Evolutionary conservation across 345 rosid genomes (phyloP), one percentile per base, ranked within the genome.

Genomic region (Corchorus capsularis): DNA sequence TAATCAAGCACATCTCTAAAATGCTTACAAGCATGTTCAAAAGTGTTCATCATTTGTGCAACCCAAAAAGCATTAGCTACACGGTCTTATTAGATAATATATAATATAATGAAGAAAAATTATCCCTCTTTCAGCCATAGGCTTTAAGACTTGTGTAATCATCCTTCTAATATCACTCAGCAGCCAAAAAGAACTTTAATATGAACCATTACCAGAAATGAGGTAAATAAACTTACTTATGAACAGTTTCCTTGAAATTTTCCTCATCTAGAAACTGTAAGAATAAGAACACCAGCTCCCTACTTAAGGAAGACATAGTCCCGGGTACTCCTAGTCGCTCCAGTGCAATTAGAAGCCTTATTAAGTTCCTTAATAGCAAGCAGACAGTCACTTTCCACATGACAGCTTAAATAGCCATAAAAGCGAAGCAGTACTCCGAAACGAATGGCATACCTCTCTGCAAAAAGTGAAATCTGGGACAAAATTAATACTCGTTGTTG

Each of bases 201-300:
- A 69, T 59, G 16, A 70, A 69, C 15, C 49, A 53, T 17, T 47
- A 46, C 45, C 67, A 8, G 8, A 20, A 61, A 74, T 39, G 72
- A 70, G 8, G 47, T 32, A 68, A 77, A 61, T 39, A 27, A 77
- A 73, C 88, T 85, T 82, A 89, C 93, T 76, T 89, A 75, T 89
- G 93, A 69, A 89, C 93, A 55, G 93, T 68, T 75, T 87, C 90
- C 72, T 85, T 87, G 77, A 87, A 87, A 64, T 86, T 87, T 75
- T 87, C 88, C 63, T 89, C 92, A 32, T 89, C 92, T 71, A 89
- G 81, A 83, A 89, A 89, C 84, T 89, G 92, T 67, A 89, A 79
- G 60, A 89, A 87, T 68, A 89, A 83, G 69, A 89, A 89, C 39
- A 89, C 93, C 73, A 87, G 77, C 84, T 89, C 93, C 82, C 93